phyloP scores from a whole-genome alignment of 495 filamentous ascomycete species.

The Penicillium nucicola region DNA sequence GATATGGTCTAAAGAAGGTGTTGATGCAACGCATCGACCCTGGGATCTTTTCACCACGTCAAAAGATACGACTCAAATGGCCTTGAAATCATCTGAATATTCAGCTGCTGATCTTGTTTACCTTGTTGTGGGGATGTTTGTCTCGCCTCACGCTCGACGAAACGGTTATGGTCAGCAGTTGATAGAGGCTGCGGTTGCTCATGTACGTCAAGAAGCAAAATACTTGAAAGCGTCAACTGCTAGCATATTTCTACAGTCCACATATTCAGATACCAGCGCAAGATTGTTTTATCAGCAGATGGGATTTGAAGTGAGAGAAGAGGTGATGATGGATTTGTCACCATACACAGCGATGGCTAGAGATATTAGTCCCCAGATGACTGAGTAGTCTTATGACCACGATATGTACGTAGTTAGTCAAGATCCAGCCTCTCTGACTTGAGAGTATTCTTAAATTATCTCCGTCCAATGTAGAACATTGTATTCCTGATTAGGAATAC shows the following conservation, averaged over 20 bases:
- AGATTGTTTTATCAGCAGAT: slow-evolving; percentile 41
- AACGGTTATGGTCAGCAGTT: slow-evolving; percentile 40
- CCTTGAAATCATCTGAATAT: slow-evolving; percentile 15
- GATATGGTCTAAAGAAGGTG: slow-evolving; percentile 2
- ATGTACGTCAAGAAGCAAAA: slow-evolving; percentile 24
- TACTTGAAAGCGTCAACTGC: slow-evolving; percentile 6
- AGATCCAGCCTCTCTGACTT: no score
- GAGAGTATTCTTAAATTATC: no score
- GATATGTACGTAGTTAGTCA: no score
- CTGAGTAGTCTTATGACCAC: no score
- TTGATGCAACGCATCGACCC: slow-evolving; percentile 13
- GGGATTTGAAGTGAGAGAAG: slow-evolving; percentile 35
- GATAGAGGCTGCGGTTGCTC: slow-evolving; percentile 31
- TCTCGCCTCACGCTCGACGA: slow-evolving; percentile 36
- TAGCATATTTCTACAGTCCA: slow-evolving; percentile 27
- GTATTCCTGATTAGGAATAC: neutral
- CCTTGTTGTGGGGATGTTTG: slow-evolving; percentile 41
- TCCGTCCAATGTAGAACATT: neutral
- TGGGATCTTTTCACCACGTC: slow-evolving; percentile 9
- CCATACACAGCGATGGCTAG: neutral
- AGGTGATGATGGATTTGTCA: slow-evolving; percentile 4
- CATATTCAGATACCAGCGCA: slow-evolving; percentile 30
- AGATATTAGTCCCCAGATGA: no score
- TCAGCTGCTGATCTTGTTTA: slow-evolving; percentile 18
- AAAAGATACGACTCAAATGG: slow-evolving; percentile 2